Conservation (phyloP, 2,329 filamentous ascomycete species). For the Fusarium floridanum region DNA sequence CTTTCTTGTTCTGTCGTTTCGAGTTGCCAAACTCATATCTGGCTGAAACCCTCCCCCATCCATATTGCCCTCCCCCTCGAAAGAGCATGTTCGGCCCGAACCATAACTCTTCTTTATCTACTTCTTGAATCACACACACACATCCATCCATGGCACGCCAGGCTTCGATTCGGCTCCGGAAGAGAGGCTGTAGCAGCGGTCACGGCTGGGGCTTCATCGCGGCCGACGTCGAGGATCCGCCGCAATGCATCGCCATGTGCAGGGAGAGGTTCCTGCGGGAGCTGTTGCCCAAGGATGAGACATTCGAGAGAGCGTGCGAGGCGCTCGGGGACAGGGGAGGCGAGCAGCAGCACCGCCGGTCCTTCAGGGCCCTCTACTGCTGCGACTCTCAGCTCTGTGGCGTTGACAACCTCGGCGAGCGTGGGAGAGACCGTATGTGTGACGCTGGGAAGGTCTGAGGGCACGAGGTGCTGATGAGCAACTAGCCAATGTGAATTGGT, state of each 20-base stretch:
- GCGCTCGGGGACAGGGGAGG: conserved; percentile 44
- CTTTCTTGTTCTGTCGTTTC: conserved; percentile 25
- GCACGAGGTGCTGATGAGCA: conserved; percentile 24
- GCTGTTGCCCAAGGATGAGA: conserved; percentile 46
- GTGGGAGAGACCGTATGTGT: conserved; percentile 60
- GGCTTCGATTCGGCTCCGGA: conserved; percentile 1
- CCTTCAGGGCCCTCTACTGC: conserved; percentile 64
- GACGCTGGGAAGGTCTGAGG: neutral
- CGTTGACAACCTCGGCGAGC: conserved; percentile 52
- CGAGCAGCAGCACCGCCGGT: conserved; percentile 37
- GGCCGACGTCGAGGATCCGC: conserved; percentile 48
- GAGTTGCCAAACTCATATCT: conserved; percentile 39
- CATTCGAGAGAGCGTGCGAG: conserved; percentile 51
- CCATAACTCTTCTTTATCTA: conserved; percentile 7
- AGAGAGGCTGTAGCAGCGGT: conserved; percentile 36
- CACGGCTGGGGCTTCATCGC: conserved; percentile 49
- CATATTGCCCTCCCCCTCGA: conserved; percentile 1
- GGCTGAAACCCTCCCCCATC: conserved; percentile 37
- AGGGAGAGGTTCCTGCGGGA: conserved; percentile 49
- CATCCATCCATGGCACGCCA: conserved; percentile 12
- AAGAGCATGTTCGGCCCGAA: conserved; percentile 29
- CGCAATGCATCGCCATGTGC: conserved; percentile 53
- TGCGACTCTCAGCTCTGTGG: conserved; percentile 66
- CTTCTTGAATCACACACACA: neutral
- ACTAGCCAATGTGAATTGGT: conserved; percentile 63